A percentile compares a stretch with the other conserved stretches of the same genome.
Evolutionary conservation across 805 yeast species (phyloP).

Genomic region (Candida ascalaphidarum): DNA sequence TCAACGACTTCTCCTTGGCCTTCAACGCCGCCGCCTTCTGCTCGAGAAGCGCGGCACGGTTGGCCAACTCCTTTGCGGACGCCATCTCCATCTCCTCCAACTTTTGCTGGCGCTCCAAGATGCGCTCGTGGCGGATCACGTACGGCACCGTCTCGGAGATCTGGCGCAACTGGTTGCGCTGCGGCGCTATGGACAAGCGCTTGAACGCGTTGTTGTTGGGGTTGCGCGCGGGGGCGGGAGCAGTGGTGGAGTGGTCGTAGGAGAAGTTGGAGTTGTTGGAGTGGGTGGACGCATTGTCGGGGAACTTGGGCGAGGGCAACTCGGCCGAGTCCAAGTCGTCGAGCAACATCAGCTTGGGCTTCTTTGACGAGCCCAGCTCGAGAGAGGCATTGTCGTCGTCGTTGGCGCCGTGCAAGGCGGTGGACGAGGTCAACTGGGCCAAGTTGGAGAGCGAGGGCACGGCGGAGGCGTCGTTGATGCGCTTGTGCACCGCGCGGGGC

Average conservation of each 20-base stretch:
- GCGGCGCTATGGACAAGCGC: slow-evolving; percentile 37
- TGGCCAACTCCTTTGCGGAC: slow-evolving; percentile 64
- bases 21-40: slow-evolving; percentile 67
- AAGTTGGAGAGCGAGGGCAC: slow-evolving; percentile 56
- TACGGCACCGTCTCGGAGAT: slow-evolving; percentile 84
- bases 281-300: slow-evolving; percentile 17
- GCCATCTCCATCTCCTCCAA: slow-evolving; percentile 73
- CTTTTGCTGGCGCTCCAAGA: slow-evolving; percentile 67
- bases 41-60: slow-evolving; percentile 69
- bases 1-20: slow-evolving; percentile 50
- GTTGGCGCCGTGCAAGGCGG: slow-evolving; percentile 9
- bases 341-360: slow-evolving; percentile 27
- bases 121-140: slow-evolving; percentile 67
- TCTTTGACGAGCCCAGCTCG: slow-evolving; percentile 10
- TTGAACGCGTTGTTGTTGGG: slow-evolving; percentile 26
- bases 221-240: slow-evolving; percentile 7
- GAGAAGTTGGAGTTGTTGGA: slow-evolving; percentile 25
- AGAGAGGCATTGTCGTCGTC: slow-evolving; percentile 11
- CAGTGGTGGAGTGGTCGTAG: slow-evolving; percentile 6
- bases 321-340: slow-evolving; percentile 14
- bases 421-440: slow-evolving; percentile 37
- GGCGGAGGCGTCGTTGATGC: slow-evolving; percentile 4
- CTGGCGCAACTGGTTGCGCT: slow-evolving; percentile 60
- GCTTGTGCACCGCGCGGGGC: slow-evolving; percentile 2
- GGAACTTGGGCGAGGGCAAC: slow-evolving; percentile 16